Conservation (phyloP, 129 eudicot species). For the Gnaphalium uliginosum region DNA sequence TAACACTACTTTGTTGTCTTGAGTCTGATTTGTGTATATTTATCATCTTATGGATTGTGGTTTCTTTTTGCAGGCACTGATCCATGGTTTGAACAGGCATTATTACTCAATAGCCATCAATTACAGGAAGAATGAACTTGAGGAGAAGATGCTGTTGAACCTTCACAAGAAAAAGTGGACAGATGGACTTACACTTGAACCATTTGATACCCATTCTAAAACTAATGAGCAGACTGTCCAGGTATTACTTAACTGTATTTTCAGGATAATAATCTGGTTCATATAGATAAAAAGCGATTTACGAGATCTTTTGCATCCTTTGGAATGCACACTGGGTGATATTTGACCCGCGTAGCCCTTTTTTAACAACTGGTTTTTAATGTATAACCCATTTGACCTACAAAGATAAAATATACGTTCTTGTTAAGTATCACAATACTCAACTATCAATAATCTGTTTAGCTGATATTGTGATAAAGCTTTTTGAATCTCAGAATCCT, state of each 20-base stretch:
- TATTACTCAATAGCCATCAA: conserved; percentile 90
- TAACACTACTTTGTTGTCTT: background rate
- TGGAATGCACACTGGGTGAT: background rate
- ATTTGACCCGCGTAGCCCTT: background rate
- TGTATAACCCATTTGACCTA: background rate
- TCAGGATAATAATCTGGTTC: background rate
- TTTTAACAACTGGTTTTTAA: background rate
- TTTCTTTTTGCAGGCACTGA: conserved; percentile 62
- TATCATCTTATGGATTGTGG: background rate
- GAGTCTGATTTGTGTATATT: background rate
- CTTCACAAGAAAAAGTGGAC: conserved; percentile 98
- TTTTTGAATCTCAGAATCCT: background rate
- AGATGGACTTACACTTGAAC: conserved; percentile 83
- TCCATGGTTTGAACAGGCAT: conserved; percentile 94
- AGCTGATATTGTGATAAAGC: background rate
- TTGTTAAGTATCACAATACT: too few species aligned
- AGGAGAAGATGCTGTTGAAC: conserved; percentile 90
- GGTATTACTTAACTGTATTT: conserved; percentile 36
- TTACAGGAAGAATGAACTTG: conserved; percentile 90
- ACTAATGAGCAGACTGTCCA: conserved; percentile 91
- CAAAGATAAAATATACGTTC: background rate
- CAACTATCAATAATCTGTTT: too few species aligned
- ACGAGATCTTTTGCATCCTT: background rate
- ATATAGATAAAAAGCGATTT: background rate
- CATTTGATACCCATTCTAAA: conserved; percentile 84